These are phyloP conservation scores for Aquilaria malaccensis DNA, from an alignment of 345 rosid species.

Conservation along the genomic window DNA sequence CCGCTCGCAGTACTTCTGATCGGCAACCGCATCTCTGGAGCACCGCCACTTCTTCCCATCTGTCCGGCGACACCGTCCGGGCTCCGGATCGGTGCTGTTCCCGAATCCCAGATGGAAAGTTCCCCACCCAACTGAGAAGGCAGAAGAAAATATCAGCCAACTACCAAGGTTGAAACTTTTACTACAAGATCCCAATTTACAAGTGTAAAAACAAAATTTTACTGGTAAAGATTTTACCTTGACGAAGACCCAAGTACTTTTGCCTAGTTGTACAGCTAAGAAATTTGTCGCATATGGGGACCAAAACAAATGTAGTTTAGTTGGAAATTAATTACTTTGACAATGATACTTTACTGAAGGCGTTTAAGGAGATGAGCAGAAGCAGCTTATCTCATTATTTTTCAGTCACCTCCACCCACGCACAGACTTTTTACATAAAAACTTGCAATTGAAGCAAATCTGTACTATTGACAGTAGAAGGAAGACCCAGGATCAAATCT, in stretches of 20 bases:
- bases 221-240: neutral
- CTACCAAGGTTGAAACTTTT: neutral
- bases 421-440: too few species aligned
- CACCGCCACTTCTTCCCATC: conserved; percentile 93
- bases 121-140: conserved; percentile 52
- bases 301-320: conserved; percentile 8
- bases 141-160: neutral
- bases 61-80: conserved; percentile 71
- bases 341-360: neutral
- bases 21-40: conserved; percentile 66
- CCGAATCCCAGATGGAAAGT: conserved; percentile 53
- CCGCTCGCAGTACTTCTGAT: conserved; percentile 77
- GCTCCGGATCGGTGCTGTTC: conserved; percentile 51
- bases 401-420: too few species aligned
- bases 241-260: neutral
- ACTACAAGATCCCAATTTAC: neutral
- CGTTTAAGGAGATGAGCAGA: too few species aligned
- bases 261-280: neutral
- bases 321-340: conserved; percentile 4
- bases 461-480: too few species aligned
- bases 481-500: too few species aligned
- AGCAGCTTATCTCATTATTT: too few species aligned
- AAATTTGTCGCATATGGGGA: conserved; percentile 8
- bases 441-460: too few species aligned
- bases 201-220: neutral